Percentiles rank a stretch among this genome's conserved stretches.
phyloP scores from a whole-genome alignment of 2,329 filamentous ascomycete genomes.

The Claviceps sp. region DNA sequence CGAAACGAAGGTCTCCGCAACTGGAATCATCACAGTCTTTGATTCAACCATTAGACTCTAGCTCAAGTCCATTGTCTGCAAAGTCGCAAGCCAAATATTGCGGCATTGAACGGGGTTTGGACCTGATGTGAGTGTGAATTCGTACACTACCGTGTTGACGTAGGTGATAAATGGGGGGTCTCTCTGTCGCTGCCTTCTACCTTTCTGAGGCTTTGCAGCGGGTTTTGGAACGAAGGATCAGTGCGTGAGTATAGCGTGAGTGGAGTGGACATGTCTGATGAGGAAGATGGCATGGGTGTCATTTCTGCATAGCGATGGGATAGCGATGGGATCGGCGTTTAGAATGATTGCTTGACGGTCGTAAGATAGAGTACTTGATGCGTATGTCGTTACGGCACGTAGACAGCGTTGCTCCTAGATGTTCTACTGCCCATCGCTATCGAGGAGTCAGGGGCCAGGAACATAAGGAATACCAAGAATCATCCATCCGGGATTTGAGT shows the following conservation, averaged over 20 bases:
- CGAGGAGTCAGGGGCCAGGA: too few relatives aligned
- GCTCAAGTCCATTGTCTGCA: slow-evolving; percentile 1
- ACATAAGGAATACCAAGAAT: too few relatives aligned
- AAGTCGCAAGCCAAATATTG: slow-evolving; percentile 12
- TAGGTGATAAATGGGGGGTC: background rate
- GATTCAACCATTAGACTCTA: slow-evolving; percentile 4
- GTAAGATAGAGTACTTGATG: too few relatives aligned
- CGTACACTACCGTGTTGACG: background rate
- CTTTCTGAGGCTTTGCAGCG: too few relatives aligned
- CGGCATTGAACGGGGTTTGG: slow-evolving; percentile 17
- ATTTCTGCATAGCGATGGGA: slow-evolving; percentile 8
- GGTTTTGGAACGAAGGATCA: too few relatives aligned
- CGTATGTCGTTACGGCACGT: background rate
- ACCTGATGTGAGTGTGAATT: slow-evolving; percentile 5
- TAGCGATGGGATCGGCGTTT: slow-evolving; percentile 5
- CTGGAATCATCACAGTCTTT: slow-evolving; percentile 1
- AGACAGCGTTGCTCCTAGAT: too few relatives aligned
- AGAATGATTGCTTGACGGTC: background rate
- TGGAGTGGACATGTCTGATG: background rate
- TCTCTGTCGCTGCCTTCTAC: too few relatives aligned
- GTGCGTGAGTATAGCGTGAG: too few relatives aligned
- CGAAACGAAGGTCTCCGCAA: background rate
- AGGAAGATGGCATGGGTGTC: background rate
- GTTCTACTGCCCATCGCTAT: too few relatives aligned
- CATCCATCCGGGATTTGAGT: too few relatives aligned